Evolutionary conservation across 1,284 basidiomycete genomes (phyloP), one percentile per base, ranked within the genome.

Genomic region (Malassezia nana): DNA sequence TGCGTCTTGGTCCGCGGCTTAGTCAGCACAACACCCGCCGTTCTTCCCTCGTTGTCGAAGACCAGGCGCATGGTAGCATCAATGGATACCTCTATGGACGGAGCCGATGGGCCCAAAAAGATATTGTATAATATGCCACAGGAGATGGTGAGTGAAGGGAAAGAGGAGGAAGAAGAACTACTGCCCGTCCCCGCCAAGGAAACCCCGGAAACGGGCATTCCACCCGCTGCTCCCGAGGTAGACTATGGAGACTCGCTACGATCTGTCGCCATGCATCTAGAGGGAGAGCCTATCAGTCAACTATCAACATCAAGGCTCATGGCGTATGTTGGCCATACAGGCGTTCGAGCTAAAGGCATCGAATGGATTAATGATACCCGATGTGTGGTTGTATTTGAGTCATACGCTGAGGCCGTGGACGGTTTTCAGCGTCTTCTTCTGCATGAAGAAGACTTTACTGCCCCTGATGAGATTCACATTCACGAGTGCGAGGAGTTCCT

Each of bases 251-350:
- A 52, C 32, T 62, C 67, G 41, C 47, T 74, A 20, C 62, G 66
- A 5, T 57, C 63, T 25, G 57, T 59, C 1, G 67, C 64, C 6
- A 58, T 74, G 8, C 63, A 70, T 50, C 56, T 74, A 22, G 53
- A 66, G 33, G 71, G 71, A 3, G 29, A 40, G 8, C 69, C 69
- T n/a, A 67, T 74, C 59, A 69, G 62, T 1, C 68, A 72, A 46
- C 60, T 70, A 1, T 74, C 71, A 10, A 74, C 71, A 2, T 72
- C 69, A 4, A 63, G 71, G 13, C 60, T 74, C 2, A 69, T 74
- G 48, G 67, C 67, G 0, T 71, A 65, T 42, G 51, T 74, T 29
- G 67, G 66, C 1, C 58, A 69, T 44, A 67, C 57, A 13, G 69
- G 67, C 3, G 66, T 69, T 3, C 62, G 63, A 20, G 69, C 71